These are phyloP conservation scores for Stachybotrys chlorohalonatus DNA, from an alignment of 2,329 filamentous ascomycete genomes.

Conservation along the genomic window DNA sequence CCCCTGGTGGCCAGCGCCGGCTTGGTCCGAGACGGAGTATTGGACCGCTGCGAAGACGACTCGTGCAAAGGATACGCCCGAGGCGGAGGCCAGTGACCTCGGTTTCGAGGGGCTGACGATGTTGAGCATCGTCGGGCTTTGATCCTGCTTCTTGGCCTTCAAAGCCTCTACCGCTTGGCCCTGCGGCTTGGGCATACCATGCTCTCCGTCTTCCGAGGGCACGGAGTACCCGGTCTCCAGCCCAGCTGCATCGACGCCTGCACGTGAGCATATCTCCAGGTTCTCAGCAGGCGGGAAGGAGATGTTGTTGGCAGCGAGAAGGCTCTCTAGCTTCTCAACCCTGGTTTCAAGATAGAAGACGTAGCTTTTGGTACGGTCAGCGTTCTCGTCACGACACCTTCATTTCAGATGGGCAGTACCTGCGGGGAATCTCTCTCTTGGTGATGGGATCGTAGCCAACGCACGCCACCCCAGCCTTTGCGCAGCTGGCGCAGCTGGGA, in stretches of 20 bases:
- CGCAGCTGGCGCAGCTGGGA: slow-evolving; percentile 83
- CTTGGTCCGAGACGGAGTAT: slow-evolving; percentile 52
- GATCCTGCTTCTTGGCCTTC: slow-evolving; percentile 24
- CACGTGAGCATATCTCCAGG: slow-evolving; percentile 56
- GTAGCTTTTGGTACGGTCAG: slow-evolving; percentile 48
- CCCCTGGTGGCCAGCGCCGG: slow-evolving; percentile 29
- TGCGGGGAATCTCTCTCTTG: slow-evolving; percentile 88
- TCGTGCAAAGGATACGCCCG: slow-evolving; percentile 86
- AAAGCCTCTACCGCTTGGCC: slow-evolving; percentile 20
- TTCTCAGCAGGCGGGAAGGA: slow-evolving; percentile 61
- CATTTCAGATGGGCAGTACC: slow-evolving; percentile 37
- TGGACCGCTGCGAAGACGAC: slow-evolving; percentile 94
- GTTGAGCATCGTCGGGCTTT: slow-evolving; percentile 51
- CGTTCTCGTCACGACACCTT: background rate
- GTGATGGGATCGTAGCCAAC: slow-evolving; percentile 96
- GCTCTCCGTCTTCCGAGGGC: slow-evolving; percentile 20
- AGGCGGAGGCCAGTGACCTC: slow-evolving; percentile 73
- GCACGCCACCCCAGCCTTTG: slow-evolving; percentile 85
- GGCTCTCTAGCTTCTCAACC: slow-evolving; percentile 70
- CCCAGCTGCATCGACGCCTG: slow-evolving; percentile 25
- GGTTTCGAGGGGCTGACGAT: slow-evolving; percentile 72
- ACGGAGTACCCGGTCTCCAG: slow-evolving; percentile 23
- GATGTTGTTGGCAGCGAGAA: slow-evolving; percentile 62
- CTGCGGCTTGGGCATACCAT: slow-evolving; percentile 14
- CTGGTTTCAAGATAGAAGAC: slow-evolving; percentile 90